Conservation (phyloP, 257 asterid genomes). For the Coffea canephora region DNA sequence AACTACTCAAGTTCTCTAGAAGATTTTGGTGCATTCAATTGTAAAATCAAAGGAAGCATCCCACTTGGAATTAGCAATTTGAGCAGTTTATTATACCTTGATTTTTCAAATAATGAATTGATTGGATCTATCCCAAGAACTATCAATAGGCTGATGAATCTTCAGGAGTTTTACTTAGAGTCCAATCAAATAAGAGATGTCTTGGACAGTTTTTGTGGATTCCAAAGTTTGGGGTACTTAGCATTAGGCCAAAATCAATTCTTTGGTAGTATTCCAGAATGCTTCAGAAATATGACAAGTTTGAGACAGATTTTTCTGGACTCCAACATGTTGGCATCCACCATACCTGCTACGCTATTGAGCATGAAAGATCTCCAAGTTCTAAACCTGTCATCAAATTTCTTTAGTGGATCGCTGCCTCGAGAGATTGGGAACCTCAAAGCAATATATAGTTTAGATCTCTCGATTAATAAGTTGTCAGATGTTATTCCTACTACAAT, state of each 20-base stretch:
- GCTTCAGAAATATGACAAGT: constrained; percentile 22
- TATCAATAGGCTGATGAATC: neutral
- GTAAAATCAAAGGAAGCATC: constrained; percentile 26
- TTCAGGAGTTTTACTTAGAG: neutral
- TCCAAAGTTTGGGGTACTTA: constrained; percentile 13
- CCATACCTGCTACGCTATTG: constrained; percentile 10
- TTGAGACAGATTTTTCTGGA: constrained; percentile 11
- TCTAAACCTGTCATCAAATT: neutral
- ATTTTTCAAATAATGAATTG: neutral
- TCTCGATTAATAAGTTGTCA: neutral
- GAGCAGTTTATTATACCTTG: constrained; percentile 4
- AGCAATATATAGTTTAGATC: neutral
- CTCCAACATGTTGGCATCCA: constrained; percentile 25
- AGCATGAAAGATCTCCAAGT: neutral
- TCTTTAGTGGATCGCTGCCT: neutral
- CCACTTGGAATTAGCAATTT: constrained; percentile 33
- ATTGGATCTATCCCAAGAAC: constrained; percentile 4
- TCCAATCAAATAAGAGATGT: constrained; percentile 19
- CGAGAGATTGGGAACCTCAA: constrained; percentile 6
- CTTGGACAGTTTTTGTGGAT: constrained; percentile 10
- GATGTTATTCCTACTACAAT: constrained; percentile 21
- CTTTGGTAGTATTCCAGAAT: constrained; percentile 27
- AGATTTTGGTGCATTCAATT: fast-evolving
- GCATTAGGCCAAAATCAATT: constrained; percentile 12
- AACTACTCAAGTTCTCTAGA: constrained; percentile 32